A percentile compares a stretch with the other conserved stretches of the same genome.
Conservation (phyloP, 225 moss, liverwort and hornwort species). For the Lunularia cruciata region DNA sequence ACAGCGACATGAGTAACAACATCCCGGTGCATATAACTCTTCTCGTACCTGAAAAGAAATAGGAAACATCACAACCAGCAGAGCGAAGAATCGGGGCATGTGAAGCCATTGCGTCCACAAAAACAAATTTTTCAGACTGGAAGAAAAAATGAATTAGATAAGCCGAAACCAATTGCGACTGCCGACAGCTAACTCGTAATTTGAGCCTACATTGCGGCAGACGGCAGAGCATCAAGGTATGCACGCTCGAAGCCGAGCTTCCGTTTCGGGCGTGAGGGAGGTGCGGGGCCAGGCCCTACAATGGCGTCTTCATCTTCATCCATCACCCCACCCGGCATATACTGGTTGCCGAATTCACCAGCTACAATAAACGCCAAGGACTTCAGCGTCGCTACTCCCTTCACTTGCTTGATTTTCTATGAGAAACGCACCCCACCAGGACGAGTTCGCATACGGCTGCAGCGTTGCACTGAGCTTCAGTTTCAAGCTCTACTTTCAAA, state of each 20-base stretch:
- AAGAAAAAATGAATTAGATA: background rate
- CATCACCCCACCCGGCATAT: background rate
- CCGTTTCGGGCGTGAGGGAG: constrained; percentile 62
- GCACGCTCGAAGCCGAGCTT: constrained; percentile 93
- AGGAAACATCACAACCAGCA: background rate
- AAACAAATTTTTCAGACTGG: background rate
- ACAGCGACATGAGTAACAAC: constrained; percentile 85
- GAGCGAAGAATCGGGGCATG: background rate
- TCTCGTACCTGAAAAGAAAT: constrained; percentile 77
- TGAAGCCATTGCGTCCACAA: background rate
- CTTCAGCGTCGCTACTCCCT: too few species aligned
- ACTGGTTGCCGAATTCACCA: background rate
- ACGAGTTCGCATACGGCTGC: too few species aligned
- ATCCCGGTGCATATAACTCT: constrained; percentile 99
- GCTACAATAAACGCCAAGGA: background rate
- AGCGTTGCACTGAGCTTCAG: too few species aligned
- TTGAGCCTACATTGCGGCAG: constrained; percentile 68
- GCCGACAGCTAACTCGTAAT: too few species aligned
- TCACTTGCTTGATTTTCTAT: too few species aligned
- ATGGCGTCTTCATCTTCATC: constrained; percentile 50
- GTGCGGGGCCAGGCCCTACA: constrained; percentile 70
- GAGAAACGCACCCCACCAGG: too few species aligned
- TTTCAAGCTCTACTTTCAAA: too few species aligned
- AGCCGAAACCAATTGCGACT: background rate
- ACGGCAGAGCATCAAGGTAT: constrained; percentile 85